Conservation (phyloP, 2,329 filamentous ascomycete species). For the Lasiodiplodia gonubiensis region DNA sequence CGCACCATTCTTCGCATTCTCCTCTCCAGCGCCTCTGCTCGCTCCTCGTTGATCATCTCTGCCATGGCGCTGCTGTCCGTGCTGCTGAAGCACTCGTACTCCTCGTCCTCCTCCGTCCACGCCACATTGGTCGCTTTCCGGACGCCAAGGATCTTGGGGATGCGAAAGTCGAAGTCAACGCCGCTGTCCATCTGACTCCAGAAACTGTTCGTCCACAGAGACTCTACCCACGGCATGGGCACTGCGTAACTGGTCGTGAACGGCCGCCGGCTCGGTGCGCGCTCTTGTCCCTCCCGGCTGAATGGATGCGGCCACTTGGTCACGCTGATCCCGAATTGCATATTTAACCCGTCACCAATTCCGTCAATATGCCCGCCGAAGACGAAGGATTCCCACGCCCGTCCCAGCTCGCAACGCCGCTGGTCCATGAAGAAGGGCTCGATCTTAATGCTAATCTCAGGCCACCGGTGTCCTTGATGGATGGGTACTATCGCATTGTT, state of each 20-base stretch:
- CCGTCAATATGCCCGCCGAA: conserved; percentile 25
- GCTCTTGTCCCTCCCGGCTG: conserved; percentile 21
- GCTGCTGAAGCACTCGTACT: conserved; percentile 25
- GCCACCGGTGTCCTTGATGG: not conserved
- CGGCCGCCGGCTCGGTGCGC: conserved; percentile 15
- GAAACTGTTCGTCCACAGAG: conserved; percentile 22
- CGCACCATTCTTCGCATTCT: conserved; percentile 5
- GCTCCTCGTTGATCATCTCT: conserved; percentile 1
- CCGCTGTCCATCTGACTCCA: conserved; percentile 12
- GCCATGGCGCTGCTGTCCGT: conserved; percentile 1
- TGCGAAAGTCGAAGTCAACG: conserved; percentile 2
- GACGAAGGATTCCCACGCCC: conserved; percentile 27
- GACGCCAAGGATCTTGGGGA: conserved; percentile 18
- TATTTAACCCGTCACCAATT: conserved; percentile 19
- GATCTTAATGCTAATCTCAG: conserved; percentile 15
- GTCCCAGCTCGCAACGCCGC: conserved; percentile 20
- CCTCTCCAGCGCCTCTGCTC: conserved; percentile 9
- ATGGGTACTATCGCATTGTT: conserved; percentile 18
- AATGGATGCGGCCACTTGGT: conserved; percentile 27
- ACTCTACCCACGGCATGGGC: conserved; percentile 24
- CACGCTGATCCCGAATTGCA: conserved; percentile 27
- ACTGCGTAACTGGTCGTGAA: conserved; percentile 27
- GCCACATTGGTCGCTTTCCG: not conserved
- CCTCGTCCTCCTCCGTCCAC: conserved; percentile 15
- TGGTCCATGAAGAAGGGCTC: conserved; percentile 30